Evolutionary conservation across 805 yeast species (phyloP).

Genomic region (Geotrichum ghanense): DNA sequence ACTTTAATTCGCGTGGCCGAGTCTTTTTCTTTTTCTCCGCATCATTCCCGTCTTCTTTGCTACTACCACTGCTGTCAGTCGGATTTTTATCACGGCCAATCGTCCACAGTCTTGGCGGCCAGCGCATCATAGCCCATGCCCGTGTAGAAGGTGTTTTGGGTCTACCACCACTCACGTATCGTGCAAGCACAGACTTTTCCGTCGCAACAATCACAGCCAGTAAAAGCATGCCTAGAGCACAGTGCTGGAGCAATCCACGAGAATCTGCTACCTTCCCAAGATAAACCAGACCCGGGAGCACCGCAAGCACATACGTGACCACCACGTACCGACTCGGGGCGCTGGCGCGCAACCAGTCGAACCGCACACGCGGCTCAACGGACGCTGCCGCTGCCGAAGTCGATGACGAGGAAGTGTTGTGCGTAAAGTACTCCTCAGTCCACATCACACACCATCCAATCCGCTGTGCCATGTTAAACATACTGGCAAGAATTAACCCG

Average conservation of each 20-base stretch:
- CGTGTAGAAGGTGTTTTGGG: not conserved
- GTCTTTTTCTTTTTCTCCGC: not conserved
- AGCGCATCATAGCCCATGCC: no score
- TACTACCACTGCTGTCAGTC: no score
- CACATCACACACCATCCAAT: conserved; percentile 52
- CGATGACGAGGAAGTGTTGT: not conserved
- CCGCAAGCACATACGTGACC: not conserved
- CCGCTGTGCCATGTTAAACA: conserved; percentile 63
- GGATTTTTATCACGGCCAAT: no score
- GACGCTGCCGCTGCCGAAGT: not conserved
- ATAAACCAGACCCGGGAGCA: not conserved
- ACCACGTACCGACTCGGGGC: not conserved
- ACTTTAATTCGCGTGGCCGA: not conserved
- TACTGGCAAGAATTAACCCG: conserved; percentile 71
- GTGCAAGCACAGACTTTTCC: not conserved
- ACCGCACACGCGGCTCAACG: no score
- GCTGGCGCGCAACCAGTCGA: not conserved
- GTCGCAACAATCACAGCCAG: not conserved
- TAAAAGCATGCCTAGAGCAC: not conserved
- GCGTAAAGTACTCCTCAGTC: conserved; percentile 31
- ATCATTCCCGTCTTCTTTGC: not conserved
- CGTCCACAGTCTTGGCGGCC: no score
- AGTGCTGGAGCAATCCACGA: not conserved
- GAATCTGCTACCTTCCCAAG: not conserved
- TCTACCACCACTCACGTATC: not conserved